Percentiles rank a stretch among this genome's conserved stretches.
phyloP scores from a whole-genome alignment of 2,329 filamentous ascomycete genomes.

The Aureobasidium sp. region DNA sequence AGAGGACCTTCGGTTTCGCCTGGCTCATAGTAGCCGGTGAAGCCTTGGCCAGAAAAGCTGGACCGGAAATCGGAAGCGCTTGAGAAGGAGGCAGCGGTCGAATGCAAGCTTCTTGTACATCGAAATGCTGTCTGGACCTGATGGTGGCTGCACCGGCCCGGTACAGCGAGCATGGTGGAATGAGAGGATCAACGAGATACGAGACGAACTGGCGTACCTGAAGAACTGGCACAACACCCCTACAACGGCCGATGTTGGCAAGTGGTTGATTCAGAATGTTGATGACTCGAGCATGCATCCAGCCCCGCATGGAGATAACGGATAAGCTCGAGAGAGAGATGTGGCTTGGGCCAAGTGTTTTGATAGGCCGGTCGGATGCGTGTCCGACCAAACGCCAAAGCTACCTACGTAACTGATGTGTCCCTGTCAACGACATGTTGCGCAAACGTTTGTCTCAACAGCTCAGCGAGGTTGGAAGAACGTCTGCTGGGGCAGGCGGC shows the following conservation, averaged over 20 bases:
- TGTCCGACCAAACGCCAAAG: not conserved
- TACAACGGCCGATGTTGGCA: not conserved
- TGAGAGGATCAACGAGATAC: conserved; percentile 29
- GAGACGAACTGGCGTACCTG: conserved; percentile 27
- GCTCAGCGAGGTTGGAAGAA: not conserved
- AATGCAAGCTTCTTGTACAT: conserved; percentile 21
- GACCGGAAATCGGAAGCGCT: conserved; percentile 33
- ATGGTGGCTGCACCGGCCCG: conserved; percentile 28
- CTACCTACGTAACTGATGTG: not conserved
- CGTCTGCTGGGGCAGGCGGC: not conserved
- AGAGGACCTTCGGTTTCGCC: conserved; percentile 57
- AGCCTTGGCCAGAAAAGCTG: conserved; percentile 56
- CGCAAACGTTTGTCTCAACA: not conserved
- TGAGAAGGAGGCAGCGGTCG: conserved; percentile 38
- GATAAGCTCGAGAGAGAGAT: not conserved
- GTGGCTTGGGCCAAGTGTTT: conserved; percentile 5
- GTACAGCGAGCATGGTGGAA: conserved; percentile 14
- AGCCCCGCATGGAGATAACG: conserved; percentile 11
- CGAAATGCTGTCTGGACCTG: conserved; percentile 36
- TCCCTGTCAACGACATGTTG: not conserved
- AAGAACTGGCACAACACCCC: not conserved
- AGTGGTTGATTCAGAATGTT: not conserved
- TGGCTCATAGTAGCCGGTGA: conserved; percentile 55
- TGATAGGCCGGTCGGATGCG: not conserved
- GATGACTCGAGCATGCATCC: not conserved